These are phyloP conservation scores for Epichloe sp. DNA, from an alignment of 2,329 filamentous ascomycete genomes.

Conservation along the genomic window DNA sequence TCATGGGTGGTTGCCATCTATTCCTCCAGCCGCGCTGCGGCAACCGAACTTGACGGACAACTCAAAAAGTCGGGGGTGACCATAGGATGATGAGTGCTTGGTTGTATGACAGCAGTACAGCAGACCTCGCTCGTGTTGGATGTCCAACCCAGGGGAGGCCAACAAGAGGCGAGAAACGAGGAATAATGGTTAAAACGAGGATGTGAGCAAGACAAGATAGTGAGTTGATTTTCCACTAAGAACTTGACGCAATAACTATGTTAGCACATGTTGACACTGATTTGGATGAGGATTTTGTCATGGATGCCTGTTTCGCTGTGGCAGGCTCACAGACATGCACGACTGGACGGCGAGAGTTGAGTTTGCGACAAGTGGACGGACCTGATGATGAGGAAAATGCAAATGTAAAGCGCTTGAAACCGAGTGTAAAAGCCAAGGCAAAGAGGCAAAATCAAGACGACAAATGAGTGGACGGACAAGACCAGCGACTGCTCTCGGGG, in stretches of 20 bases:
- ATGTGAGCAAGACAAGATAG: background rate
- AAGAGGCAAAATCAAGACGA: slow-evolving; percentile 16
- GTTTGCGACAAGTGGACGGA: background rate
- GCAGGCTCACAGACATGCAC: background rate
- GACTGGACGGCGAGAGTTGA: background rate
- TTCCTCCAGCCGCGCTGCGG: slow-evolving; percentile 35
- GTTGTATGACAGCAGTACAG: background rate
- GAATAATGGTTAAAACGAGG: background rate
- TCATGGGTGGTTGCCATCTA: slow-evolving; percentile 30
- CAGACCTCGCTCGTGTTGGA: background rate
- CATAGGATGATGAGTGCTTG: slow-evolving; percentile 22
- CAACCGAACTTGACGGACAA: slow-evolving; percentile 30
- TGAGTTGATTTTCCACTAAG: background rate
- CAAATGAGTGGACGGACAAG: slow-evolving; percentile 47
- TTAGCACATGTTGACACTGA: background rate
- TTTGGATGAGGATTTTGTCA: background rate
- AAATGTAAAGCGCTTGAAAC: slow-evolving; percentile 7
- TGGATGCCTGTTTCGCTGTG: background rate
- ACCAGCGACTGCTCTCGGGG: slow-evolving; percentile 39
- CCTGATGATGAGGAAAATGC: slow-evolving; percentile 3
- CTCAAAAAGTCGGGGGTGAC: slow-evolving; percentile 20
- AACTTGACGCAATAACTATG: background rate
- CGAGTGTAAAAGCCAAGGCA: slow-evolving; percentile 9
- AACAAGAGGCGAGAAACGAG: background rate
- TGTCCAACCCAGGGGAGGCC: background rate